Evolutionary conservation across 768 basidiomycete species (phyloP), one percentile per base, ranked within the genome.

Genomic region (Russula earlei): DNA sequence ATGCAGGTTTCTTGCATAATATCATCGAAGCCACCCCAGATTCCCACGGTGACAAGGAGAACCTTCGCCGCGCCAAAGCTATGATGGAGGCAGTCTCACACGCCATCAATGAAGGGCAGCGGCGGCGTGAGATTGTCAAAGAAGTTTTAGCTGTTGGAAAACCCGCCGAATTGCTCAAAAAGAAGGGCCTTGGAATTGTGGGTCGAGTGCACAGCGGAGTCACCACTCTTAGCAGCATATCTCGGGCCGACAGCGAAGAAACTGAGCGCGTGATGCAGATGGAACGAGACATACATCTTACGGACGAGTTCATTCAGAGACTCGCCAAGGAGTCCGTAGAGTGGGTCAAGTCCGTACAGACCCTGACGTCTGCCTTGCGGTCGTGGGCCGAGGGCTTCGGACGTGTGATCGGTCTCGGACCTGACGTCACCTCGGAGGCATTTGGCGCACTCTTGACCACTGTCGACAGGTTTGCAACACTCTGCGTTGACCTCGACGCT

Each of bases 1-100:
- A 99, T 66, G 83, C 90, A 0, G 79, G 97, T 9, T 78, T 99
- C 27, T 80, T 99, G 31, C 71, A 72, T 24, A 80, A 87, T 24
- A 84, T 91, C 61, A 78, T 85, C 50, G 81, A 84, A 48, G 84
- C 83, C 64, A 91, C 90, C 0, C 81, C 83, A 7, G 79, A 83
- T 50, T 67, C 69, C 22, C 87, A 90, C 64, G 71, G 74, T 0
- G 89, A 91, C 70, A 84, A 83, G 63, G 72, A 72, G 29, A 76
- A 76, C 48, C 72, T 88, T 14, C 69, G 71, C 34, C 60, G 68
- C 1, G 85, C 87, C 5, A 76, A 77, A 38, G 67, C 67, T 52
- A 74, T 73, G 62, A 81, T 90, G 71, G 86, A 90, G 64, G 81
- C 82, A 52, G 81, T 87, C 5, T 86, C 87, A 0, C 72, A 79